Evolutionary conservation across 345 rosid species (phyloP).

Genomic region (Psidium friedrichsthalianum): DNA sequence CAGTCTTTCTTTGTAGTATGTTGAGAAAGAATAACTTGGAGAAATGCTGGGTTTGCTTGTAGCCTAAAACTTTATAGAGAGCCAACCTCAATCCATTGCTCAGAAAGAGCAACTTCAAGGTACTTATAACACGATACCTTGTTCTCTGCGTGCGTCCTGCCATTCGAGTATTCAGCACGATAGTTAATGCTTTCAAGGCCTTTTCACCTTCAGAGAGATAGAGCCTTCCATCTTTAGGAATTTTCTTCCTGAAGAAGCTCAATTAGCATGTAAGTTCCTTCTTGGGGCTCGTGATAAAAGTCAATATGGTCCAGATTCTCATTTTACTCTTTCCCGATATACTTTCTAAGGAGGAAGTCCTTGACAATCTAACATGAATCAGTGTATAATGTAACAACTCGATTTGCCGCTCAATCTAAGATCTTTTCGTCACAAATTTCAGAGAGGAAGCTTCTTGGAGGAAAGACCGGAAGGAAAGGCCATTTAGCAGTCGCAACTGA

Average conservation of each 20-base stretch:
- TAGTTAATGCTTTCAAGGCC: not conserved
- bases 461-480: constrained; percentile 88
- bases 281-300: not conserved
- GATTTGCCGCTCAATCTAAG: not conserved
- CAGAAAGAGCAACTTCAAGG: constrained; percentile 93
- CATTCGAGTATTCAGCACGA: not conserved
- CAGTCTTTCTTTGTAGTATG: not conserved
- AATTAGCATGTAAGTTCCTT: not conserved
- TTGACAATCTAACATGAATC: not conserved
- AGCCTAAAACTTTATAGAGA: not conserved
- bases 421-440: not conserved
- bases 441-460: constrained; percentile 78
- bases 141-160: not conserved
- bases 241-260: not conserved
- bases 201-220: not conserved
- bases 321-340: not conserved
- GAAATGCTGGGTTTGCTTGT: not conserved
- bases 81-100: not conserved
- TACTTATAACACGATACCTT: not conserved
- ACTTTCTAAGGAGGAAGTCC: not conserved
- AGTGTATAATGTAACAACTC: not conserved
- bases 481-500: constrained; percentile 65
- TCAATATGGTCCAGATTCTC: not conserved
- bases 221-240: not conserved
- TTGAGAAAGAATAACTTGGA: not conserved